Base-by-base conservation (phyloP, 169 alveolate species). In the Cryptosporidium felis region DNA sequence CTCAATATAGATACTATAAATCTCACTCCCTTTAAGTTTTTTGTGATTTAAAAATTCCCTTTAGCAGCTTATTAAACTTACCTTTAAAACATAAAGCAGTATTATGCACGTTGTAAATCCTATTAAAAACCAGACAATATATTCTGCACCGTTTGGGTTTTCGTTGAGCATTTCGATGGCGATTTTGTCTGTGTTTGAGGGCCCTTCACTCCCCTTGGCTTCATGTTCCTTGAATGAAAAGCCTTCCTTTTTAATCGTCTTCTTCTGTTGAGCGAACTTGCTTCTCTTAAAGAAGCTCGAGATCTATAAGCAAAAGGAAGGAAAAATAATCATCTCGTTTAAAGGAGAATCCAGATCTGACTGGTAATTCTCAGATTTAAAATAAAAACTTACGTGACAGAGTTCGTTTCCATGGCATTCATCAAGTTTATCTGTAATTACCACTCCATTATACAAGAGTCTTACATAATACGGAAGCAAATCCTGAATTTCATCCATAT, bases 381-480 rank as follows among this genome's bases (percentile, higher is more conserved):
- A 23, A 32, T 8, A 23, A 16, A 51, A 74, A 74, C 85, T 74
- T 74, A 74, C 85, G 28, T 49, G 85, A 58, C 85, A 74, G 21
- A 74, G 12, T 74, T 74, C 85, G 12, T 53, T 12, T 9, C 32
- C 14, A 9, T 8, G 9, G 30, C 85, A 74, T 6, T 36, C 58
- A 0, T 56, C 14, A 8, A 74, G 26, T 53, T 49, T 74, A 18
- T 12, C n/a, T 6, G 85, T 74, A 18, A 74, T 58, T 21, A 74
- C 74, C 21, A 36, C 26, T 53, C 85, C 85, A 74, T 74, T 74
- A 42, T 74, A 74, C 12, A 74, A 18, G 9, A 74, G 18, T 41
- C 85, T 74, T 1, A 49, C 14, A 53, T 1, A 74, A 53, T 74
- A 74, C 18, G 85, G 85, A 16, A 63, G 41, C 21, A 16, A 40